Base-by-base conservation (phyloP, 2,329 filamentous ascomycete species). In the Aspergillus hortae region DNA sequence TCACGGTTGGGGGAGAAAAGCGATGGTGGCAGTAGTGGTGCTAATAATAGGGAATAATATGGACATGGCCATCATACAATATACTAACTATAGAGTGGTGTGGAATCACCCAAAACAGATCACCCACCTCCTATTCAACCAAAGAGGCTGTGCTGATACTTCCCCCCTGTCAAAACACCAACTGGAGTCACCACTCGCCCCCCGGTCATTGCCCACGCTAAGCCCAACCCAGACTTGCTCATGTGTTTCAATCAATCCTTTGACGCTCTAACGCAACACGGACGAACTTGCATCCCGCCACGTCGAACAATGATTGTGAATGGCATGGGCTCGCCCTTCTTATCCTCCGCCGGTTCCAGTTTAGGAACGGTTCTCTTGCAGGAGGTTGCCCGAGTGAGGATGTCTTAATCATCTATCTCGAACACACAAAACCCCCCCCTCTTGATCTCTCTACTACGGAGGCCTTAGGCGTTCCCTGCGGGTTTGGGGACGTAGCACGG, bases 201-300 rank as follows among this genome's bases (percentile, higher is more conserved):
- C 27, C 38, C 46, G 17, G 23, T 35, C 32, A 38, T 42, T 46
- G 30, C 38, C 21, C 43, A 36, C 21, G 33, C 42, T 33, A 35
- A 44, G 15, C 45, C 10, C 40, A 40, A 35, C 44, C 35, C 35
- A 41, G 23, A 21, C 35, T 51, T 21, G 32, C 21, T 44, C 44
- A 52, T 48, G 38, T 48, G 49, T 52, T 47, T 52, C 40, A 48
- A 27, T 48, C 19, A 30, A 25, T 19, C 35, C 17, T 44, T 44
- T 27, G 42, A 38, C 30, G 40, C 12, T 49, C 50, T 25, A 48
- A 52, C 50, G 40, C 33, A 27, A 35, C 14, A 15, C 14, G 45
- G 45, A 40, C 45, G 33, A 15, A 48, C 46, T 38, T 44, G 38
- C 46, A 44, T 30, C 43, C 38, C 35, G 23, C 12, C 36, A 41